These are phyloP conservation scores for Nothopassalora personata DNA, from an alignment of 2,329 filamentous ascomycete species.

Conservation along the genomic window DNA sequence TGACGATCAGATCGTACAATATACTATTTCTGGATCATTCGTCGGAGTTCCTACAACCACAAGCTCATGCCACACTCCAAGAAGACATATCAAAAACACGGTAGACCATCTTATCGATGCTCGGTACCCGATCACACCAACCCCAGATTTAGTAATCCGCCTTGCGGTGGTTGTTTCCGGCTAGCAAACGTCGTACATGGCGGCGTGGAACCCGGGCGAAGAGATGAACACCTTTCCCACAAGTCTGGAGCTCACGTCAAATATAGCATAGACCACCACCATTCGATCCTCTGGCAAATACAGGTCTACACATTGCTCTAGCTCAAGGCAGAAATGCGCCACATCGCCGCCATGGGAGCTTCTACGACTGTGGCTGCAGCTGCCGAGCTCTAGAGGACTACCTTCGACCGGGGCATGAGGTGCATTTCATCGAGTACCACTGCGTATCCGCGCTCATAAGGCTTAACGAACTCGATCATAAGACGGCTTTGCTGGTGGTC, in stretches of 20 bases:
- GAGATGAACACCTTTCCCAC: not conserved
- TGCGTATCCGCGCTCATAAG: not conserved
- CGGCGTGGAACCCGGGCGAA: not conserved
- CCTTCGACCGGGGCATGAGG: not conserved
- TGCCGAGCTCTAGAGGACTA: not conserved
- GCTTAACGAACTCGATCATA: not conserved
- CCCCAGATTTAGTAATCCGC: not conserved
- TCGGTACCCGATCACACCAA: not conserved
- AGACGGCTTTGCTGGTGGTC: not conserved
- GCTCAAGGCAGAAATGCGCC: slow-evolving; percentile 6
- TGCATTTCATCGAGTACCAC: not conserved
- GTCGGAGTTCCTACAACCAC: not conserved
- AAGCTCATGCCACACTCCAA: not conserved
- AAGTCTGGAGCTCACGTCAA: not conserved
- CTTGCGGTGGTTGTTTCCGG: not conserved
- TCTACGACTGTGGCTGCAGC: not conserved
- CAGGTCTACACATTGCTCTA: not conserved
- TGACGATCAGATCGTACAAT: not conserved
- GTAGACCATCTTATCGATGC: not conserved
- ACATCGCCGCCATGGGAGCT: not conserved
- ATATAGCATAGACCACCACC: not conserved
- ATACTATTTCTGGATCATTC: not conserved
- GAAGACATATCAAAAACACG: not conserved
- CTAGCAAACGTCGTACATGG: not conserved
- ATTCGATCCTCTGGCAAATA: not conserved